Percentiles rank a stretch among this genome's conserved stretches.
These are phyloP conservation scores for Neurospora sp. DNA, from an alignment of 2,329 filamentous ascomycete species.

Conservation along the genomic window DNA sequence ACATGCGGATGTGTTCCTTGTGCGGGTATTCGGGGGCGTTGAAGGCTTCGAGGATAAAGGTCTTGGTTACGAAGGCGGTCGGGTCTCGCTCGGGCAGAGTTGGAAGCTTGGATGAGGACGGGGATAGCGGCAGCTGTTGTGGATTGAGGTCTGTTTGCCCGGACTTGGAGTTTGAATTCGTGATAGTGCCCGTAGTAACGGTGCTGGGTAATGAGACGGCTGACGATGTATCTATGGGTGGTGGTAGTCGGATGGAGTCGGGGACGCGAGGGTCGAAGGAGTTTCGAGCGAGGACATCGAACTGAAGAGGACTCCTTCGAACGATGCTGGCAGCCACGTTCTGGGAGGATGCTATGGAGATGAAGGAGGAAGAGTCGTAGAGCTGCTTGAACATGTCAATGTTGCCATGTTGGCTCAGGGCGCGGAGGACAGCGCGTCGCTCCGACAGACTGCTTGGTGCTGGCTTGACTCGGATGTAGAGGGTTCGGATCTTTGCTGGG, in stretches of 20 bases:
- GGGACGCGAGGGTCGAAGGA: background rate
- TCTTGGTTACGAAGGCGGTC: slow-evolving; percentile 16
- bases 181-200: background rate
- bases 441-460: slow-evolving; percentile 42
- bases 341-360: slow-evolving; percentile 35
- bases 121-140: background rate
- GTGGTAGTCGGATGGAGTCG: background rate
- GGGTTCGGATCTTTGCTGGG: slow-evolving; percentile 18
- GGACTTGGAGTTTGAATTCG: background rate
- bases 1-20: slow-evolving; percentile 24
- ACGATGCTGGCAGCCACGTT: slow-evolving; percentile 32
- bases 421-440: slow-evolving; percentile 43
- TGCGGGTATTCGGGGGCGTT: slow-evolving; percentile 31
- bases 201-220: background rate
- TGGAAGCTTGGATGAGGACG: background rate
- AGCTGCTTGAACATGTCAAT: slow-evolving; percentile 45
- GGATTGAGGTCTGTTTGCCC: background rate
- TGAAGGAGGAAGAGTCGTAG: slow-evolving; percentile 38
- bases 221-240: background rate
- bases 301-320: slow-evolving; percentile 36
- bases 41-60: slow-evolving; percentile 34
- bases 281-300: slow-evolving; percentile 26
- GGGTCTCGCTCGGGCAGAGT: background rate
- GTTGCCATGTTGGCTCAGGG: slow-evolving; percentile 38
- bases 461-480: slow-evolving; percentile 43